These are phyloP conservation scores for Boletellus sp. DNA, from an alignment of 768 basidiomycete species.

Conservation along the genomic window DNA sequence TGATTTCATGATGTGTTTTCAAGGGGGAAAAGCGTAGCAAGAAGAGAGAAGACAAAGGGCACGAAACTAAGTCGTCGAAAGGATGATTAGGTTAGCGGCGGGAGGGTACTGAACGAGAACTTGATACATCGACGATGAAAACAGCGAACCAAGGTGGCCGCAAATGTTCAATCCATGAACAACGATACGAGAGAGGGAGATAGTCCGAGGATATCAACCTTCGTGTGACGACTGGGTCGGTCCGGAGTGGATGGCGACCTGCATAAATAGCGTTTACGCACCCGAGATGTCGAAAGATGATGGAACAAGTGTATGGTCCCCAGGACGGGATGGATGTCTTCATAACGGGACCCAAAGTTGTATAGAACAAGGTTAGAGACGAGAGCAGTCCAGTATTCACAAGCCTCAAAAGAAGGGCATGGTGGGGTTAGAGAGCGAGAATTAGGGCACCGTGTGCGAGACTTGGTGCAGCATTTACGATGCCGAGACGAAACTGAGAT, in stretches of 20 bases:
- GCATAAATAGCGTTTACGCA: slow-evolving; percentile 33
- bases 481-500: slow-evolving; percentile 19
- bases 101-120: slow-evolving; percentile 30
- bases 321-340: slow-evolving; percentile 66
- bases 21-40: slow-evolving; percentile 35
- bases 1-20: slow-evolving; percentile 31
- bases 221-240: slow-evolving; percentile 25
- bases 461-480: slow-evolving; percentile 30
- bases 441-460: slow-evolving; percentile 35
- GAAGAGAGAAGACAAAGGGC: slow-evolving; percentile 34
- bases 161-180: slow-evolving; percentile 38
- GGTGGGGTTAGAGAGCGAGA: slow-evolving; percentile 38
- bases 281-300: slow-evolving; percentile 28
- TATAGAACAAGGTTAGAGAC: slow-evolving; percentile 23
- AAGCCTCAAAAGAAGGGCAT: slow-evolving; percentile 32
- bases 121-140: slow-evolving; percentile 31
- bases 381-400: slow-evolving; percentile 36
- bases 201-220: slow-evolving; percentile 32
- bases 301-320: slow-evolving; percentile 35
- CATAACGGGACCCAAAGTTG: slow-evolving; percentile 28
- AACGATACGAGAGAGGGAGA: slow-evolving; percentile 25
- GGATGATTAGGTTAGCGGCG: slow-evolving; percentile 34
- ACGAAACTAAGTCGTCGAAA: slow-evolving; percentile 37
- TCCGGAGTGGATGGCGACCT: slow-evolving; percentile 13
- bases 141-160: slow-evolving; percentile 24